Evolutionary conservation across 257 asterid species (phyloP), one percentile per base, ranked within the genome.

Genomic region (Solanum bukasovii): DNA sequence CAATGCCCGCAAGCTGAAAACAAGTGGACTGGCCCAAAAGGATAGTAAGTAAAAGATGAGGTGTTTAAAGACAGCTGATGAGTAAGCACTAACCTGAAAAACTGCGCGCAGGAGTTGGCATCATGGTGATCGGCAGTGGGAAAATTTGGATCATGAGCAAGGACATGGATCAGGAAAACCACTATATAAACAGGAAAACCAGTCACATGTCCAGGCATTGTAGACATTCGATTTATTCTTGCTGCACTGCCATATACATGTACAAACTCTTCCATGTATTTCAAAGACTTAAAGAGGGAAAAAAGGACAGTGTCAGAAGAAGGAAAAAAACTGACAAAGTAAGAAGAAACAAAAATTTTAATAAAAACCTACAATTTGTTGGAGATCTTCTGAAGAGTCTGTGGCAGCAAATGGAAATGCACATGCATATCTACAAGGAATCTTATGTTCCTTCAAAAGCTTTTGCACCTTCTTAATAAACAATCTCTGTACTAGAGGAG

Each of bases 371-470:
- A 96, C 99, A 89, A 91, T 93, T 87, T 87, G 91, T 70, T 89
- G 91, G 90, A 94, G 89, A 91, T 93, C 96, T 72, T 89, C 91
- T 23, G 90, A 87, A 52, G 94, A 87, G 89, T 93, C 94, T 44
- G 91, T 81, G 84, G 95, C 93, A 87, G 90, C 93, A 91, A 94
- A 87, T 78, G 95, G 91, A 74, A 96, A 95, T 88, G 95, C 96
- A 84, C 99, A 96, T 75, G 98, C 96, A 93, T 96, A 96, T 93
- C 99, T 93, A 90, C 90, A 84, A 90, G 99, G 98, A 67, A 94
- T 44, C 29, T 90, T 88, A 29, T 90, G 95, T 88, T 86, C 93
- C 86, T 71, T 93, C 90, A 93, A 87, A 85, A 94, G 92, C 93
- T 91, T 95, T 88, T 90, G 92, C 89, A 94, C 84, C 92, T 96